Conservation (phyloP, 768 basidiomycete species). For the Amanita rimosa region DNA sequence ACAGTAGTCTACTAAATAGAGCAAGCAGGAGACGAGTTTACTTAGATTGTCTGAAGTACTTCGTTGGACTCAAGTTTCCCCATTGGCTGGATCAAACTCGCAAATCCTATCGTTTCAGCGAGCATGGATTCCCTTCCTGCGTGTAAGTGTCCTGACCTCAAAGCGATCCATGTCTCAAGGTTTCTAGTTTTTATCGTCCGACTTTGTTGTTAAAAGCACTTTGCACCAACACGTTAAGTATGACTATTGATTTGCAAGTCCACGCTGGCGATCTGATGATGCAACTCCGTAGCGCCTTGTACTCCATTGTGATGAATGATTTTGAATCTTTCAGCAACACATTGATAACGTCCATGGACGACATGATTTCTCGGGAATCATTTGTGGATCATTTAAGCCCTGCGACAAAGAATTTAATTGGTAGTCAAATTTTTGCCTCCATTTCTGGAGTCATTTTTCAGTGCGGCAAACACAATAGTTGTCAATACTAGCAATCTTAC, state of each 20-base stretch:
- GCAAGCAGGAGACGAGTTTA: slow-evolving; percentile 37
- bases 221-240: slow-evolving; percentile 41
- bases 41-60: slow-evolving; percentile 39
- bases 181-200: slow-evolving; percentile 44
- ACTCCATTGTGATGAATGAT: slow-evolving; percentile 32
- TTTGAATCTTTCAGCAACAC: slow-evolving; percentile 27
- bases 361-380: slow-evolving; percentile 22
- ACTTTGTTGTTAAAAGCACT: slow-evolving; percentile 47
- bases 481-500: slow-evolving; percentile 11
- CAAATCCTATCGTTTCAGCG: slow-evolving; percentile 45
- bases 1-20: neutral
- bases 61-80: slow-evolving; percentile 30
- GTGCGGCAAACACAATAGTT: slow-evolving; percentile 20
- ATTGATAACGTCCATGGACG: slow-evolving; percentile 29
- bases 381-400: slow-evolving; percentile 18
- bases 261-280: slow-evolving; percentile 2
- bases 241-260: slow-evolving; percentile 6
- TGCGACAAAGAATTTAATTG: slow-evolving; percentile 15
- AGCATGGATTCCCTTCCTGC: slow-evolving; percentile 41
- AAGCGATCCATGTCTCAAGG: neutral
- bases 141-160: slow-evolving; percentile 19
- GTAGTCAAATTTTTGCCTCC: slow-evolving; percentile 31
- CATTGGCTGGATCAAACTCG: slow-evolving; percentile 20
- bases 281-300: slow-evolving; percentile 26
- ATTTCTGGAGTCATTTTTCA: slow-evolving; percentile 38